Evolutionary conservation across 129 eudicot genomes (phyloP).

Genomic region (Helichrysum umbraculigerum): DNA sequence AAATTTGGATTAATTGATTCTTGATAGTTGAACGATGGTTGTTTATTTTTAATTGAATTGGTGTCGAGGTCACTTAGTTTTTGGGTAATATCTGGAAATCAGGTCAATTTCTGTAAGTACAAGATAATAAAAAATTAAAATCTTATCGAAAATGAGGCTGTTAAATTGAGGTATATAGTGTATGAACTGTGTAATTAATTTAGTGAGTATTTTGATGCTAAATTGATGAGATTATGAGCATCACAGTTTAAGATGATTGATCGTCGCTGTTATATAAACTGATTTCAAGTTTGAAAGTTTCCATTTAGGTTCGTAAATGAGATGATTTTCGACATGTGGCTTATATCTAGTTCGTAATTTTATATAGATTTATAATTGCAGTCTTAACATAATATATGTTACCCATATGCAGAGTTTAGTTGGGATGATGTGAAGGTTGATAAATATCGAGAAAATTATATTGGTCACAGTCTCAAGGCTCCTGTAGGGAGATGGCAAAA

Average conservation of each 20-base stretch:
- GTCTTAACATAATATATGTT: conserved; percentile 11
- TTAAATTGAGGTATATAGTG: conserved; percentile 6
- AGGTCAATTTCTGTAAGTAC: background rate
- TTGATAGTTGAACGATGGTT: background rate
- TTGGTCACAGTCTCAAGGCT: conserved; percentile 98
- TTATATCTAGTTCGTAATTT: too few species aligned
- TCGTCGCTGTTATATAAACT: background rate
- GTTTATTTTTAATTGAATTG: background rate
- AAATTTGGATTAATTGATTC: background rate
- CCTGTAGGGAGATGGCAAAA: conserved; percentile 99
- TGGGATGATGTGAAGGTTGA: conserved; percentile 99
- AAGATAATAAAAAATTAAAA: too few species aligned
- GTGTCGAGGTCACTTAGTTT: background rate
- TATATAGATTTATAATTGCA: background rate
- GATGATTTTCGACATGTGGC: too few species aligned
- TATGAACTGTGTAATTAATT: background rate
- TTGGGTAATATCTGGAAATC: conserved; percentile 5
- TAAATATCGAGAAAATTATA: conserved; percentile 88
- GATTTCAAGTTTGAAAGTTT: background rate
- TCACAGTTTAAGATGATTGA: background rate
- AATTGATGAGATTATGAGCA: background rate
- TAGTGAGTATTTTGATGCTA: background rate
- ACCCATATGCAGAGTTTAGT: conserved; percentile 65
- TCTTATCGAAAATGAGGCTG: background rate
- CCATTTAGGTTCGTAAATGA: background rate